These are phyloP conservation scores for Colletotrichum godetiae DNA, from an alignment of 2,329 filamentous ascomycete species.

Conservation along the genomic window DNA sequence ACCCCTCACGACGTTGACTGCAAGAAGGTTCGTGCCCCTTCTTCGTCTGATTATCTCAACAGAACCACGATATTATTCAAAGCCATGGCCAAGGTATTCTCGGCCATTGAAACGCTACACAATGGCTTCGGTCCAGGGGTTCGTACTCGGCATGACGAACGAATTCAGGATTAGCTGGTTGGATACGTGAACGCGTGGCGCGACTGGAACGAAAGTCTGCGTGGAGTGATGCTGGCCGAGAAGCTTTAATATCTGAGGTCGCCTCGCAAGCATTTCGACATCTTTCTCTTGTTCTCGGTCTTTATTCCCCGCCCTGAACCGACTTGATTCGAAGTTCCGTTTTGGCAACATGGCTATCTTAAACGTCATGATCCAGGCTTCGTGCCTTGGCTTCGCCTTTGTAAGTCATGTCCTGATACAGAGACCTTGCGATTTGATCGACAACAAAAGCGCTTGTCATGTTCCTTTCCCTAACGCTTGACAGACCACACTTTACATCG, in stretches of 20 bases:
- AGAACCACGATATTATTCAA: not conserved
- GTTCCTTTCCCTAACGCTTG: not conserved
- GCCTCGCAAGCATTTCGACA: not conserved
- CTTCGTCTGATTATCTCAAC: not conserved
- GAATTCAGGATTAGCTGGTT: not conserved
- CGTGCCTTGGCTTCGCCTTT: constrained; percentile 2
- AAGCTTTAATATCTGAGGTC: not conserved
- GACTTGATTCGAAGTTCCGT: not conserved
- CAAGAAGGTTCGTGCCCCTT: not conserved
- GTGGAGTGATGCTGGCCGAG: not conserved
- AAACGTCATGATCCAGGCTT: not conserved
- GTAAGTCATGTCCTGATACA: not conserved
- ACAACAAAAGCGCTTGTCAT: too few species aligned
- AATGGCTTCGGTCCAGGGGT: not conserved
- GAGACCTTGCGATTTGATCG: not conserved
- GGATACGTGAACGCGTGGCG: not conserved
- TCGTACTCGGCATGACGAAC: constrained; percentile 12
- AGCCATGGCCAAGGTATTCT: not conserved
- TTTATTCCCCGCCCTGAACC: not conserved
- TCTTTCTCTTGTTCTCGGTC: not conserved
- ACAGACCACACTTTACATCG: constrained; percentile 9
- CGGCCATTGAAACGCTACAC: too few species aligned
- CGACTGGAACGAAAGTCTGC: not conserved
- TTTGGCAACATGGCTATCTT: not conserved
- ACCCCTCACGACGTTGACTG: not conserved